Evolutionary conservation across 2,329 filamentous ascomycete species (phyloP).

Genomic region (Fusarium sp.): DNA sequence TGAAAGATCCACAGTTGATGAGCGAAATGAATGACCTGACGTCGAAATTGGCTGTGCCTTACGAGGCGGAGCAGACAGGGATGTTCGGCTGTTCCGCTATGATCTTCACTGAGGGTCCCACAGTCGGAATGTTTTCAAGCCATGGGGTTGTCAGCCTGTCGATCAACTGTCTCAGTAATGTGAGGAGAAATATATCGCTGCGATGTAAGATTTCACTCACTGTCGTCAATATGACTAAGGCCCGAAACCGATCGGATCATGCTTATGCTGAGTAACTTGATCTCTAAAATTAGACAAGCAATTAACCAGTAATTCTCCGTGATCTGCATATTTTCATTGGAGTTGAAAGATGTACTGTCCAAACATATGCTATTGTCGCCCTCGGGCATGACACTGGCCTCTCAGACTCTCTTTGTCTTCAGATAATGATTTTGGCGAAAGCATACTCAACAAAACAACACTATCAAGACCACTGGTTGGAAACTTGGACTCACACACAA

Average conservation of each 20-base stretch:
- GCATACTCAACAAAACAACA: no score
- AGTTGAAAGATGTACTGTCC: no score
- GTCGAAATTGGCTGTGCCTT: conserved; percentile 3
- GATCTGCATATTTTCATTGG: no score
- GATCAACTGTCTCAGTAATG: not conserved
- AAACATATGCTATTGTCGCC: no score
- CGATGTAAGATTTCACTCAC: not conserved
- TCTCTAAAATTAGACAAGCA: no score
- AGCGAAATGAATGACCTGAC: conserved; percentile 1
- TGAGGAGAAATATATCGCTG: not conserved
- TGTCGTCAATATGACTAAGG: not conserved
- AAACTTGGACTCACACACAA: no score
- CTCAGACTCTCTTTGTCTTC: no score
- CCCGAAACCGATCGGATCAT: not conserved
- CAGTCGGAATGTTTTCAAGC: not conserved
- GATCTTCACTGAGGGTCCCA: not conserved
- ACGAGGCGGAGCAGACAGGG: conserved; percentile 1
- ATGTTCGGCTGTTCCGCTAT: not conserved
- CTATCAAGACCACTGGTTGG: no score
- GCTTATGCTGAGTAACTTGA: no score
- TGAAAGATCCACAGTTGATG: not conserved
- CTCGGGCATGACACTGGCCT: no score
- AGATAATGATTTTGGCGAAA: no score
- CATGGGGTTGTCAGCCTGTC: not conserved
- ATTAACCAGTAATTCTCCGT: no score